phyloP scores from a whole-genome alignment of 441 rosid genomes.

The Isatis lusitanica region DNA sequence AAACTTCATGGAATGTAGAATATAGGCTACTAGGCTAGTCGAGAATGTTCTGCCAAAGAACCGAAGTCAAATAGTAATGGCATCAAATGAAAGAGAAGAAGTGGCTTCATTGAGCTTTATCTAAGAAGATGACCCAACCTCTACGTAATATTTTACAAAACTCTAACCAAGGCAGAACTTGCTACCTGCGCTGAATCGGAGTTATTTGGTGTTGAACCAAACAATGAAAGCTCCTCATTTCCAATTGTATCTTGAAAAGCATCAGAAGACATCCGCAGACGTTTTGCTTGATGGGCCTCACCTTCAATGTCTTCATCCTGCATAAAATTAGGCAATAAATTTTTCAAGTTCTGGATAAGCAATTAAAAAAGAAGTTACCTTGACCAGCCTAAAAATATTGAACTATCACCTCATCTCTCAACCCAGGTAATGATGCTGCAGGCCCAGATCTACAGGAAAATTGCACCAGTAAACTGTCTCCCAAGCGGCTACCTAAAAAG shows the following conservation, averaged over 20 bases:
- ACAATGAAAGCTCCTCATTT: conserved; percentile 93
- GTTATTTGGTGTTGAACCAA: conserved; percentile 75
- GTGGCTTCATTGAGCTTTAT: conserved; percentile 6
- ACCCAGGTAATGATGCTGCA: conserved; percentile 56
- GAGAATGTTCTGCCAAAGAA: conserved; percentile 12
- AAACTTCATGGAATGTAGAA: conserved; percentile 12
- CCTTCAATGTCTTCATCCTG: conserved; percentile 97
- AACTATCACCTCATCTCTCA: conserved; percentile 82
- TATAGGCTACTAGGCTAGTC: conserved; percentile 16
- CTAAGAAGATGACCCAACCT: conserved; percentile 15
- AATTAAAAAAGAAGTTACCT: neutral
- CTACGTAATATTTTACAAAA: conserved; percentile 23
- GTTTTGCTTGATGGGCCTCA: conserved; percentile 72
- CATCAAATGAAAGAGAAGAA: conserved; percentile 19
- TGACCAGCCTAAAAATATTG: conserved; percentile 23
- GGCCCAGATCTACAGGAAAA: conserved; percentile 72
- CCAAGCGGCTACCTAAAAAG: conserved; percentile 93
- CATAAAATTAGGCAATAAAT: conserved; percentile 23
- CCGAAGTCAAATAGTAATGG: conserved; percentile 10
- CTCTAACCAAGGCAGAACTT: conserved; percentile 23
- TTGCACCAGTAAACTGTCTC: conserved; percentile 98
- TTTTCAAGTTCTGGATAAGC: conserved; percentile 12
- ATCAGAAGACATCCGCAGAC: conserved; percentile 84
- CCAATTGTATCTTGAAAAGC: conserved; percentile 85
- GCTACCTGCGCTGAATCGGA: conserved; percentile 88